Evolutionary conservation across 2,329 filamentous ascomycete genomes (phyloP).

Genomic region (Rugonectria rugulosa): DNA sequence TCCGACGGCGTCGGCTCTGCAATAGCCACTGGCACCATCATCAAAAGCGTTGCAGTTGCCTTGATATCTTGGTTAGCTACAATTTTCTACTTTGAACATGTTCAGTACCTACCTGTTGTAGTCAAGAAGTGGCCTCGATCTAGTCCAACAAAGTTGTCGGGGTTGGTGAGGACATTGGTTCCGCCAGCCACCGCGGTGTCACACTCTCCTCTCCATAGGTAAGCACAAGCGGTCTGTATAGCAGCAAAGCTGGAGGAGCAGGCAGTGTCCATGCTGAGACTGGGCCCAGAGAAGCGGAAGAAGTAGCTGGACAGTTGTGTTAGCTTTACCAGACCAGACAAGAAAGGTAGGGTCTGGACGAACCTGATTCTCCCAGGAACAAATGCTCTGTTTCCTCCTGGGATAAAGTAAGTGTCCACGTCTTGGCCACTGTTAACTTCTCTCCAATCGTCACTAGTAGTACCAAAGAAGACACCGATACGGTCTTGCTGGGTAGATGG

Average conservation of each 20-base stretch:
- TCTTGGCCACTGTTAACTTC: constrained; percentile 78
- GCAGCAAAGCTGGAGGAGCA: constrained; percentile 77
- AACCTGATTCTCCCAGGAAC: constrained; percentile 33
- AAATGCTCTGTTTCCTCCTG: constrained; percentile 43
- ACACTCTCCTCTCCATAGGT: constrained; percentile 69
- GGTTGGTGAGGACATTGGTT: constrained; percentile 70
- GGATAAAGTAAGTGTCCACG: constrained; percentile 65
- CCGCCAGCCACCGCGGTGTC: constrained; percentile 73
- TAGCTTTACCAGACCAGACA: not conserved
- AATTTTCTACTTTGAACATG: too few relatives aligned
- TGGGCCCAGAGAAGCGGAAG: constrained; percentile 76
- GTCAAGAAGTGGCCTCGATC: constrained; percentile 72
- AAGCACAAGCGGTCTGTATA: constrained; percentile 66
- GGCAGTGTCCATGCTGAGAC: constrained; percentile 75
- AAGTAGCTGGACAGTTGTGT: constrained; percentile 65
- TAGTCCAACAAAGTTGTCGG: constrained; percentile 70
- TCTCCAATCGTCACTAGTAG: constrained; percentile 79
- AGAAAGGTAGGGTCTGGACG: too few relatives aligned
- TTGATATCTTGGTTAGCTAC: too few relatives aligned
- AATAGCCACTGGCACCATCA: constrained; percentile 82
- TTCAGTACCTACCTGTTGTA: constrained; percentile 36
- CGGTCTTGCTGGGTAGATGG: constrained; percentile 67
- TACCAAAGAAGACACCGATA: constrained; percentile 78
- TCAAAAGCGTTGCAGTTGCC: constrained; percentile 72
- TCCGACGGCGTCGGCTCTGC: constrained; percentile 78